Evolutionary conservation across 2,329 filamentous ascomycete genomes (phyloP), one percentile per base, ranked within the genome.

Genomic region (Fusarium euwallaceae): DNA sequence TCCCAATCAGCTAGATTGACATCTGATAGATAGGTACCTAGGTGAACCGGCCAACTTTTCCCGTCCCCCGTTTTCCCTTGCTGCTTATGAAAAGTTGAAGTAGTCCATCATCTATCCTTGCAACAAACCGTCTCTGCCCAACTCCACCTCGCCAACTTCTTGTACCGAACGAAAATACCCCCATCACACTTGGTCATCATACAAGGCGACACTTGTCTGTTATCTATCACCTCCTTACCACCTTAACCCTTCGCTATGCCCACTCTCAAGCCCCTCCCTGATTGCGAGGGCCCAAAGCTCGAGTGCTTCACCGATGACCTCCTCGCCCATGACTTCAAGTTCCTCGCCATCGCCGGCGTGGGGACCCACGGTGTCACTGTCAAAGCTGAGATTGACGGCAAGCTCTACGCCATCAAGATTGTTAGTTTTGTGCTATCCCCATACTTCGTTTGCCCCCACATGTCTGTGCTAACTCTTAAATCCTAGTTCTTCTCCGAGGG

Each of bases 201-300:
- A 27, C 27, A 27, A 27, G 27, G 6, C 27, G 27, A 27, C 27
- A 27, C 27, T 27, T 27, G 27, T 27, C 27, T 27, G 27, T 27
- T 27, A 27, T 22, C 20, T 8, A 45, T 22, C 20, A 14, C 41
- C 41, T 45, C 6, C 3, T 45, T 45, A 14, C 43, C 8, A 16
- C 24, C 22, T 17, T 48, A 14, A 10, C 22, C 7, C 22, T 48
- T 48, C 4, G 8, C 8, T 39, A 73, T 73, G 70, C 51, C 66
- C 36, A 14, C 37, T 1, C 41, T 43, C 0, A 61, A 62, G 27
- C 58, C 55, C 2, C 60, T 68, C 1, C 71, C 69, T 11, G 60
- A 72, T 8, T 63, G 43, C 10, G 62, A 66, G 12, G 71, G 72
- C 0, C 72, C 68, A 8, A 74, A 74, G 16, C 41, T 74, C 0